phyloP scores from a whole-genome alignment of 1,284 basidiomycete genomes.

The Puccinia polysora region DNA sequence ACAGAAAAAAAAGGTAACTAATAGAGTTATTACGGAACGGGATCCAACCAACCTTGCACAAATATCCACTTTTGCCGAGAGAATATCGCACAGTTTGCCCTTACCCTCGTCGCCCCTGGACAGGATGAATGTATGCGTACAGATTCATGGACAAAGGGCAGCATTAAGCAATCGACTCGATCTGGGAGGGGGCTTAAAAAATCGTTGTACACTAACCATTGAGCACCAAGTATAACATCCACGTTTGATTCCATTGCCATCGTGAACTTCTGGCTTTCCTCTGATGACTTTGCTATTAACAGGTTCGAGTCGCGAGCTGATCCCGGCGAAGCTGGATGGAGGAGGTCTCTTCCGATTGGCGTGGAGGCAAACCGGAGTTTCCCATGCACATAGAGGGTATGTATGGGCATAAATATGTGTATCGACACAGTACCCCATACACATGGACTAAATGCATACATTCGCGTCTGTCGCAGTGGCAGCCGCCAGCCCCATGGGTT shows the following conservation, averaged over 20 bases:
- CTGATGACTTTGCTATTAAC: no score
- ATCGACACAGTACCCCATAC: no score
- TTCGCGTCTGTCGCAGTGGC: no score
- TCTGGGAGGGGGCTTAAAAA: neutral
- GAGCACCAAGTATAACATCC: slow-evolving; percentile 41
- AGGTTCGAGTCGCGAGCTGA: no score
- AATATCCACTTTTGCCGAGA: slow-evolving; percentile 35
- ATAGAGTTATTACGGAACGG: neutral
- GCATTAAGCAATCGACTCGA: no score
- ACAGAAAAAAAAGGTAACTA: slow-evolving; percentile 4
- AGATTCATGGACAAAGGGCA: neutral
- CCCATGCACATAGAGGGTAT: no score
- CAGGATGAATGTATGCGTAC: neutral
- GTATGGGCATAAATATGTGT: no score
- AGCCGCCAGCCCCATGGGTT: no score
- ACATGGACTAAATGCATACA: no score
- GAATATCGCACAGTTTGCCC: slow-evolving; percentile 44
- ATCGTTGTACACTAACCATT: slow-evolving; percentile 36
- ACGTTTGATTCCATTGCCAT: slow-evolving; percentile 25
- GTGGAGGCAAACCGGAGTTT: no score
- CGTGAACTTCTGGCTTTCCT: neutral
- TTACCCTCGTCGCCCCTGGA: slow-evolving; percentile 43
- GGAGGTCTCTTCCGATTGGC: no score
- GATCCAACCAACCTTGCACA: slow-evolving; percentile 30
- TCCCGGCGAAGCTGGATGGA: no score